Evolutionary conservation across 176 grass and related monocot species (phyloP).

Genomic region (Zoysia pacifica): DNA sequence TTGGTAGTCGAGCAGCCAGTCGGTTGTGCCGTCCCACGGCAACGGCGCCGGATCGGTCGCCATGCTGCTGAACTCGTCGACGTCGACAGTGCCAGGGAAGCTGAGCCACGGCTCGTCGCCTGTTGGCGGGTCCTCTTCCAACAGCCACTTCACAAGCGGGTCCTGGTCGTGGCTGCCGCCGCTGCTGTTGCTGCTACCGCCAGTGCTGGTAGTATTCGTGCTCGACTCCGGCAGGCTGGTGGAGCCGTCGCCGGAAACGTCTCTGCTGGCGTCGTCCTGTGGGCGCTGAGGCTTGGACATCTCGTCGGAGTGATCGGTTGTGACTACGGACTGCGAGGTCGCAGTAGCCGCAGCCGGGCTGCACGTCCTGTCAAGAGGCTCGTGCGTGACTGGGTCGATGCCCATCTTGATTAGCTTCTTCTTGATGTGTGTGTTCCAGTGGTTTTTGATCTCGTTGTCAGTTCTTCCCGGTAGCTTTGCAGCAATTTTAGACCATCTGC

Average conservation of each 20-base stretch:
- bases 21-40: slow-evolving; percentile 53
- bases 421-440: slow-evolving; percentile 99
- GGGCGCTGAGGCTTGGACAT: neutral
- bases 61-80: slow-evolving; percentile 50
- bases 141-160: slow-evolving; percentile 57
- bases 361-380: slow-evolving; percentile 40
- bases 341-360: slow-evolving; percentile 50
- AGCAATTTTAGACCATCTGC: slow-evolving; percentile 92
- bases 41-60: slow-evolving; percentile 7
- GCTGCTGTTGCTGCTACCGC: slow-evolving; percentile 21
- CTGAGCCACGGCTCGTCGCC: slow-evolving; percentile 62
- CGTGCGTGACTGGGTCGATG: slow-evolving; percentile 77
- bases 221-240: slow-evolving; percentile 52
- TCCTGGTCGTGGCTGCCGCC: slow-evolving; percentile 45
- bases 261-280: slow-evolving; percentile 18
- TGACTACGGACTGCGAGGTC: slow-evolving; percentile 45
- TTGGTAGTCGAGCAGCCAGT: slow-evolving; percentile 90
- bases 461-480: slow-evolving; percentile 84
- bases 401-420: slow-evolving; percentile 95
- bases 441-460: slow-evolving; percentile 98
- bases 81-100: slow-evolving; percentile 23
- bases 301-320: slow-evolving; percentile 48
- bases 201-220: slow-evolving; percentile 29
- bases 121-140: slow-evolving; percentile 59
- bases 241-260: slow-evolving; percentile 1